Percentiles rank a stretch among this genome's conserved stretches.
These are phyloP conservation scores for Penicillium hesseltinei DNA, from an alignment of 2,329 filamentous ascomycete genomes.

Conservation along the genomic window DNA sequence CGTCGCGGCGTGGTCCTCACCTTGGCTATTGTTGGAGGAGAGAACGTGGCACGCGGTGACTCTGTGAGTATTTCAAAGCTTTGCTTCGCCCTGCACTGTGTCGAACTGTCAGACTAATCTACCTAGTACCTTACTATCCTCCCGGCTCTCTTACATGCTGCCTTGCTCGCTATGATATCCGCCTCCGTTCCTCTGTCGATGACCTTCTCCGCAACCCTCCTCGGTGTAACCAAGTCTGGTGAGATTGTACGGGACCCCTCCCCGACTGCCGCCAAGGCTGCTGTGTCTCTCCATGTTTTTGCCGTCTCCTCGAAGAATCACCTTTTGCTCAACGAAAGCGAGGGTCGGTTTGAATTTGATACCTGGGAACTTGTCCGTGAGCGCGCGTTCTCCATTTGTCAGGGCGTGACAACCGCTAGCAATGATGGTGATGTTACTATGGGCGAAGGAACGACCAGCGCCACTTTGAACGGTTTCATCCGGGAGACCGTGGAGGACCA, in stretches of 20 bases:
- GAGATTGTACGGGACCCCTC: slow-evolving; percentile 60
- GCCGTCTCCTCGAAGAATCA: slow-evolving; percentile 73
- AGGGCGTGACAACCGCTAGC: slow-evolving; percentile 38
- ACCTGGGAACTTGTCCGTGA: slow-evolving; percentile 73
- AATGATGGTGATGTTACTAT: slow-evolving; percentile 45
- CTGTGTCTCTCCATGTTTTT: slow-evolving; percentile 76
- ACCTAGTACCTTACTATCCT: slow-evolving; percentile 74
- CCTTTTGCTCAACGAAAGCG: slow-evolving; percentile 75
- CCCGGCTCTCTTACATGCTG: slow-evolving; percentile 76
- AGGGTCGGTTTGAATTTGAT: slow-evolving; percentile 71
- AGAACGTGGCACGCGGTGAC: slow-evolving; percentile 36
- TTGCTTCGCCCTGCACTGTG: not conserved
- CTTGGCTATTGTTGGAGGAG: slow-evolving; percentile 41
- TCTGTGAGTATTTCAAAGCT: slow-evolving; percentile 30
- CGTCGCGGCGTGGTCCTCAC: slow-evolving; percentile 46
- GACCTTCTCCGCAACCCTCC: slow-evolving; percentile 64
- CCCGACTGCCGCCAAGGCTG: slow-evolving; percentile 59
- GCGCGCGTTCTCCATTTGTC: slow-evolving; percentile 65
- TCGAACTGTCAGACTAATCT: slow-evolving; percentile 13
- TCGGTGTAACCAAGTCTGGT: slow-evolving; percentile 54
- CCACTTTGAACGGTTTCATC: slow-evolving; percentile 58
- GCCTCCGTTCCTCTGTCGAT: slow-evolving; percentile 77
- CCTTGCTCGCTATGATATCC: slow-evolving; percentile 74
- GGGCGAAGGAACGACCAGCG: slow-evolving; percentile 42
- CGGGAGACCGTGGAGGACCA: slow-evolving; percentile 61